These are phyloP conservation scores for Arabis hirsuta DNA, from an alignment of 345 rosid genomes.

Conservation along the genomic window DNA sequence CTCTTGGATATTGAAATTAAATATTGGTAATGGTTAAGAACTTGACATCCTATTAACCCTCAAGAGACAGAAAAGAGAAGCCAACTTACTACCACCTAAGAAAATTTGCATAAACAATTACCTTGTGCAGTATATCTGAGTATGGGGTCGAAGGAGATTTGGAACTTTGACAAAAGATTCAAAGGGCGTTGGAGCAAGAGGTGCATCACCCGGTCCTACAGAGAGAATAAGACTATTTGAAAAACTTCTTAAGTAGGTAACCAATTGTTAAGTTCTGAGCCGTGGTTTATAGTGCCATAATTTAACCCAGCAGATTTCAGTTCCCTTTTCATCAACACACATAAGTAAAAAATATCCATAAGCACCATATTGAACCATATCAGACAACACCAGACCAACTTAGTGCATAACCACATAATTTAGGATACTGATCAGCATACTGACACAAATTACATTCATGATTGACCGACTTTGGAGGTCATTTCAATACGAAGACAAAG, in stretches of 20 bases:
- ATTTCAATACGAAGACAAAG: conserved; percentile 26
- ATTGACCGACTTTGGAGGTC: conserved; percentile 4
- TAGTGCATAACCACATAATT: conserved; percentile 12
- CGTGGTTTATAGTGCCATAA: neutral
- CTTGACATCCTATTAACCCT: neutral
- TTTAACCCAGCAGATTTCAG: neutral
- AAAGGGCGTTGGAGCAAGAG: conserved; percentile 87
- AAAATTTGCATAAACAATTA: conserved; percentile 41
- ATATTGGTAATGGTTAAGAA: neutral
- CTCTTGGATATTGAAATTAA: neutral
- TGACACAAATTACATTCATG: neutral
- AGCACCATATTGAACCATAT: neutral
- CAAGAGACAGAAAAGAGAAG: neutral
- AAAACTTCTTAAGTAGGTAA: conserved; percentile 16
- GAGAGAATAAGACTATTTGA: conserved; percentile 29
- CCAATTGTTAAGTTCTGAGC: neutral
- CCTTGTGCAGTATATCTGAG: conserved; percentile 96
- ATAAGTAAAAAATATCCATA: neutral
- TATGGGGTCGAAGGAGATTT: conserved; percentile 84
- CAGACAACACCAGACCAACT: conserved; percentile 2
- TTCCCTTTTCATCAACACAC: conserved; percentile 9
- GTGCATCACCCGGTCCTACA: conserved; percentile 86
- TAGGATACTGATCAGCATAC: conserved; percentile 9
- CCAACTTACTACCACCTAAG: conserved; percentile 7
- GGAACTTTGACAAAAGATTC: conserved; percentile 98